Evolutionary conservation across 257 asterid species (phyloP).

Genomic region (Solanum sitiens): DNA sequence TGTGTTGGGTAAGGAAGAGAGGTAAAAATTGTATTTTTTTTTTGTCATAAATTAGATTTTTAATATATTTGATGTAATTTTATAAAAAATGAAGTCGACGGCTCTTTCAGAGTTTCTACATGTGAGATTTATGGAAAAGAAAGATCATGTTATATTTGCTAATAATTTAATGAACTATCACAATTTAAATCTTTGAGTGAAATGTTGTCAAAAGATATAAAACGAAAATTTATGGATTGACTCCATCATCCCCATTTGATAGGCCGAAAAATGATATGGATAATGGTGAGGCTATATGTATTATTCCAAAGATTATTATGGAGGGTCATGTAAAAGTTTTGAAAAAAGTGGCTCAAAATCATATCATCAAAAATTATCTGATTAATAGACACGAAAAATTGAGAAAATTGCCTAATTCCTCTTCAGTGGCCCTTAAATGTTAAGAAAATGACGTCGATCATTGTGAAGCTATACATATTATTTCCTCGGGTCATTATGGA

Average conservation of each 20-base stretch:
- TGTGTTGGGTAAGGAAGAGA: neutral
- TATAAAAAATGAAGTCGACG: neutral
- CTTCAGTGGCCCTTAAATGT: neutral
- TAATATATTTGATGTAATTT: neutral
- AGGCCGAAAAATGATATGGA: neutral
- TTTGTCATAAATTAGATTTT: no score
- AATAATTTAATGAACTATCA: neutral
- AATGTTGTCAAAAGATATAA: no score
- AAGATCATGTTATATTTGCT: neutral
- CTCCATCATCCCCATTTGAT: neutral
- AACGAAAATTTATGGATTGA: neutral
- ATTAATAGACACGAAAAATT: no score
- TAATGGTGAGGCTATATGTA: neutral
- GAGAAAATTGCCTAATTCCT: neutral
- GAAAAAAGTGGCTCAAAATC: no score
- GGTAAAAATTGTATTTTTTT: neutral
- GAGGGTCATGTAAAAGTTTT: neutral
- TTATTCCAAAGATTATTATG: neutral
- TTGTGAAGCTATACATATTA: neutral
- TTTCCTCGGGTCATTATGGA: neutral
- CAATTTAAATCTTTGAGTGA: neutral
- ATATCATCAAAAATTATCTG: no score
- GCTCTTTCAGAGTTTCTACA: neutral
- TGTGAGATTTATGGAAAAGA: neutral
- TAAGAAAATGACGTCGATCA: neutral